These are phyloP conservation scores for Stereocaulon alpinum DNA, from an alignment of 495 filamentous ascomycete species.

Conservation along the genomic window DNA sequence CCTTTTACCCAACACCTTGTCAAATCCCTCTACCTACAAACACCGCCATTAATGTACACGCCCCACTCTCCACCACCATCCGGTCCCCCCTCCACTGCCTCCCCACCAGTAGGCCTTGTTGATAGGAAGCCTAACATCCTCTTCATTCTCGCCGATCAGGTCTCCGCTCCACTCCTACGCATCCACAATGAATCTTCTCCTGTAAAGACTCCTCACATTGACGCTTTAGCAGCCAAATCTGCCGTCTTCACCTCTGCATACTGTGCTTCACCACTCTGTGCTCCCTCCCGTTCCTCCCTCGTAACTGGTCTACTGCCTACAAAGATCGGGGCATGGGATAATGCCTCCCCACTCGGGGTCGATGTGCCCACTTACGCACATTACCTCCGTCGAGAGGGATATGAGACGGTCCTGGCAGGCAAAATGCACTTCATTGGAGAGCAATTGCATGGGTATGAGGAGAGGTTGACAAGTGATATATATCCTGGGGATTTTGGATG, in stretches of 20 bases:
- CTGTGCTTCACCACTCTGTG: slow-evolving; percentile 81
- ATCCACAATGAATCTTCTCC: slow-evolving; percentile 71
- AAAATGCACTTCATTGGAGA: slow-evolving; percentile 97
- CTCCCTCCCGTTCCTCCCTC: slow-evolving; percentile 80
- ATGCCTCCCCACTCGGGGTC: slow-evolving; percentile 62
- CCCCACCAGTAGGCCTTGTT: slow-evolving; percentile 11
- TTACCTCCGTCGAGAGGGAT: slow-evolving; percentile 72
- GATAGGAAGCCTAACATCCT: slow-evolving; percentile 57
- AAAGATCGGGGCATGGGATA: slow-evolving; percentile 80
- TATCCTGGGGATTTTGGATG: slow-evolving; percentile 87
- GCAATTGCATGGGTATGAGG: slow-evolving; percentile 83
- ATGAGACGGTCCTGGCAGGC: slow-evolving; percentile 78
- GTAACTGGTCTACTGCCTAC: slow-evolving; percentile 78
- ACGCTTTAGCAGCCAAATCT: slow-evolving; percentile 62
- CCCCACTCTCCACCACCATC: slow-evolving; percentile 3
- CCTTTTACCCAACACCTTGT: no score
- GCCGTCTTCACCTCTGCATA: slow-evolving; percentile 85
- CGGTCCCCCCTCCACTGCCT: slow-evolving; percentile 8
- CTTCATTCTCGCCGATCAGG: slow-evolving; percentile 89
- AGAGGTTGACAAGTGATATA: slow-evolving; percentile 79
- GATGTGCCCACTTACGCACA: slow-evolving; percentile 82
- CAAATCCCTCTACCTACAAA: no score
- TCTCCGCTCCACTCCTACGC: slow-evolving; percentile 73
- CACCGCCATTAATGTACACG: slow-evolving; percentile 3
- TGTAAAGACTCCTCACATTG: slow-evolving; percentile 79